phyloP scores from a whole-genome alignment of 441 rosid species.

The Corymbia citriodora region DNA sequence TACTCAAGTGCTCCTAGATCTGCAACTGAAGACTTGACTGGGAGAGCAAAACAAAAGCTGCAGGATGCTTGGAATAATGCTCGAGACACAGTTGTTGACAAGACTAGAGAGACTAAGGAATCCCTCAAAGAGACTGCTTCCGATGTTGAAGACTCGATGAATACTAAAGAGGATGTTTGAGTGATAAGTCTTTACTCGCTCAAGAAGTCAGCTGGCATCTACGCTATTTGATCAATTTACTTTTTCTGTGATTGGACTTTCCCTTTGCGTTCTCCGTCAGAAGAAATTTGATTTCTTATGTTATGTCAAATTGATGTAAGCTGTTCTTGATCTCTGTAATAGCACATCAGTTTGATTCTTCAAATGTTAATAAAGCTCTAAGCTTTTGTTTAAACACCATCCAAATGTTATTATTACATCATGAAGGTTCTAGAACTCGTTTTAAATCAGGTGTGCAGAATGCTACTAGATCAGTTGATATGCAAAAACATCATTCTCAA shows the following conservation, averaged over 20 bases:
- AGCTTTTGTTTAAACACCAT: background rate
- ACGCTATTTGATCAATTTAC: background rate
- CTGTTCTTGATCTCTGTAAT: background rate
- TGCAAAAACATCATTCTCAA: background rate
- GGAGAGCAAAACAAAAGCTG: conserved; percentile 24
- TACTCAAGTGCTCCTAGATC: background rate
- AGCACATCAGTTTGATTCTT: background rate
- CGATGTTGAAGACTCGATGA: conserved; percentile 37
- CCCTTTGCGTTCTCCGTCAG: background rate
- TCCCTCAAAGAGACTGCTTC: conserved; percentile 37
- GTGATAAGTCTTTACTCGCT: background rate
- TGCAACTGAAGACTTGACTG: conserved; percentile 16
- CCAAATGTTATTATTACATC: background rate
- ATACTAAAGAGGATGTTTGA: conserved; percentile 26
- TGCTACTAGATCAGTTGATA: background rate
- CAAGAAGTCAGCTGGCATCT: background rate
- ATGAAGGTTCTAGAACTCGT: background rate
- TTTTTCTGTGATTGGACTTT: background rate
- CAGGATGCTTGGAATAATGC: conserved; percentile 35
- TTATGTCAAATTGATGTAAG: background rate
- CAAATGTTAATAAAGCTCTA: background rate
- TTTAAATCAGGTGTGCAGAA: background rate
- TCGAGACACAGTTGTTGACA: conserved; percentile 15
- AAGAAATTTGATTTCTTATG: background rate
- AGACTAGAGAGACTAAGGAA: conserved; percentile 40